Evolutionary conservation across 116 monocot genomes (phyloP), one percentile per base, ranked within the genome.

Genomic region (Thalassia testudinum): DNA sequence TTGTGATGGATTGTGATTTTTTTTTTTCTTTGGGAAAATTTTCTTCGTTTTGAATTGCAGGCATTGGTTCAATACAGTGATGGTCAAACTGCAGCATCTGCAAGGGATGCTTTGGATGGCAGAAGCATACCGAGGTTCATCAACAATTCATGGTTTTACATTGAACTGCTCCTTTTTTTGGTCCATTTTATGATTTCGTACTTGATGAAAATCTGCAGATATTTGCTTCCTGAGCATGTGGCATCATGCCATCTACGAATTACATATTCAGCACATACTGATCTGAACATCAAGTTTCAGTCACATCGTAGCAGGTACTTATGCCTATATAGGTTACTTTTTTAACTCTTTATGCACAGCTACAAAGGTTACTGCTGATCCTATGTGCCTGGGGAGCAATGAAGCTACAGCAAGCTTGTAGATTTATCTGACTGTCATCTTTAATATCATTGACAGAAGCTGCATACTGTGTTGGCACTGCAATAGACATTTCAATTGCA

Each of bases 221-320:
- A 87, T 57, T 69, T 93, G 27, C 92, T 93, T 66, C 92, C 87
- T 42, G 87, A 79, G 17, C 87, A 93, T 72, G 68, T 93, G 27
- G 43, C 47, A 13, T 71, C 87, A 5, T 93, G 83, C 52, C 68
- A 87, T 62, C 38, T 93, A 65, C 83, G 87, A n/a, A 93, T 87
- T 43, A 75, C 79, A 3, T 93, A 75, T 58, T 93, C 92, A 40
- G 92, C 87, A 11, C 92, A 87, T 28, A 93, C 76, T 53, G 92
- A 87, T 71, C 56, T 93, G 63, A 93, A 87, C 57, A 93, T 93
- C 42, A 87, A 93, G 64, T 93, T 93, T 66, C 87, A 93, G 63
- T 93, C 92, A 25, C 80, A 93, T 71, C 74, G 87, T 15, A 93
- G 87, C 81, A 87, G 92, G 92, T 93, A 75, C 38, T 28, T 7